Evolutionary conservation across 2,329 filamentous ascomycete species (phyloP).

Genomic region (Ceratocystis destructans): DNA sequence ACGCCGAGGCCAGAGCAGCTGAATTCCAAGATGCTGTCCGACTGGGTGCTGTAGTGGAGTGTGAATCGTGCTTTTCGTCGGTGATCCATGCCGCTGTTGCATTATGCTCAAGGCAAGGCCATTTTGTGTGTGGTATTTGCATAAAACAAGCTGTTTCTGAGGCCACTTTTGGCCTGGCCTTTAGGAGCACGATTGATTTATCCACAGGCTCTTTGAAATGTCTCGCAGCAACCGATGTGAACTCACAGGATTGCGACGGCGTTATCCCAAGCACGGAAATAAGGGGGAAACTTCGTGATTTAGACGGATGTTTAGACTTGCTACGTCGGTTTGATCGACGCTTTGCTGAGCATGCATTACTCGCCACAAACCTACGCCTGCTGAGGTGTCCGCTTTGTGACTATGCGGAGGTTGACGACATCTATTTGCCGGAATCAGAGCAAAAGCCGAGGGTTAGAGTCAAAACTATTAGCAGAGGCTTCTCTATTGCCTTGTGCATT

Average conservation of each 20-base stretch:
- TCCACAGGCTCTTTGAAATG: slow-evolving; percentile 65
- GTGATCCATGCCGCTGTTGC: neutral
- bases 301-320: slow-evolving; percentile 34
- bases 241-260: neutral
- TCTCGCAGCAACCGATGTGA: slow-evolving; percentile 29
- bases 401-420: slow-evolving; percentile 77
- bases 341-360: slow-evolving; percentile 60
- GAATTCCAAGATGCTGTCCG: slow-evolving; percentile 30
- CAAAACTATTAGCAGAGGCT: neutral
- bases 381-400: slow-evolving; percentile 79
- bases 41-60: slow-evolving; percentile 45
- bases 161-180: slow-evolving; percentile 84
- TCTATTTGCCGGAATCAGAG: slow-evolving; percentile 36
- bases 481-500: neutral
- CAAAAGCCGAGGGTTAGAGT: neutral
- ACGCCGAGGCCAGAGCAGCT: slow-evolving; percentile 44
- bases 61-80: slow-evolving; percentile 26
- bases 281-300: neutral
- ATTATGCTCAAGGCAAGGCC: slow-evolving; percentile 34
- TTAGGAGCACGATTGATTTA: slow-evolving; percentile 65
- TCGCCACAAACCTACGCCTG: slow-evolving; percentile 59
- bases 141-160: slow-evolving; percentile 71
- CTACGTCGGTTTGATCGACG: slow-evolving; percentile 65
- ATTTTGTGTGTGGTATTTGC: slow-evolving; percentile 70
- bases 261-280: neutral